Conservation (phyloP, 1,284 basidiomycete genomes). For the Cutaneotrichosporon curvatum region DNA sequence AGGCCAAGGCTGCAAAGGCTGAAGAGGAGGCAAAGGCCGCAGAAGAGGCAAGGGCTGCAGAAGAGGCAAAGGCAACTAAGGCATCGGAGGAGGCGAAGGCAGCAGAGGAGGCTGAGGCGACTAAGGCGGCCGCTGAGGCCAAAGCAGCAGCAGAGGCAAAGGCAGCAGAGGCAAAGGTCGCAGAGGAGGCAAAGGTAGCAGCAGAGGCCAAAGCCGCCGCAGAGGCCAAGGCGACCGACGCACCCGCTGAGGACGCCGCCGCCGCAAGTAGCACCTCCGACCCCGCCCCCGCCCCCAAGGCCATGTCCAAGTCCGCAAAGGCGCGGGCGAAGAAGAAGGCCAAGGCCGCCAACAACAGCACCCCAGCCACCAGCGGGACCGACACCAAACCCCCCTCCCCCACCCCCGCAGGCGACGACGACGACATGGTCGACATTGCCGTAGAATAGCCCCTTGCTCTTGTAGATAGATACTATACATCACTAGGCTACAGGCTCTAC, state of each 20-base stretch:
- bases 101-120: background rate
- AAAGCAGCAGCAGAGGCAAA: background rate
- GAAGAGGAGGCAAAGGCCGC: too few species aligned
- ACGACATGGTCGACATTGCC: too few species aligned
- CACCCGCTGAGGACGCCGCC: conserved; percentile 4
- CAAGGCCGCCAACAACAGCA: background rate
- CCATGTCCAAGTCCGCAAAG: background rate
- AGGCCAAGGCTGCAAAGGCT: background rate
- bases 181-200: conserved; percentile 2
- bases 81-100: background rate
- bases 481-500: too few species aligned
- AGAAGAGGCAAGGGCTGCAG: too few species aligned
- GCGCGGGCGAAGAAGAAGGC: background rate
- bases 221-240: conserved; percentile 4
- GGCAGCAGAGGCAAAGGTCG: background rate
- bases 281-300: background rate
- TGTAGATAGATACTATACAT: too few species aligned
- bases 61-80: too few species aligned
- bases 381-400: too few species aligned
- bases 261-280: background rate
- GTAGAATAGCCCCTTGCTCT: too few species aligned
- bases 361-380: background rate
- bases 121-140: background rate
- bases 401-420: background rate
- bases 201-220: background rate